Base-by-base conservation (phyloP, 2,329 filamentous ascomycete species). In the Aspergillus aculeatus region DNA sequence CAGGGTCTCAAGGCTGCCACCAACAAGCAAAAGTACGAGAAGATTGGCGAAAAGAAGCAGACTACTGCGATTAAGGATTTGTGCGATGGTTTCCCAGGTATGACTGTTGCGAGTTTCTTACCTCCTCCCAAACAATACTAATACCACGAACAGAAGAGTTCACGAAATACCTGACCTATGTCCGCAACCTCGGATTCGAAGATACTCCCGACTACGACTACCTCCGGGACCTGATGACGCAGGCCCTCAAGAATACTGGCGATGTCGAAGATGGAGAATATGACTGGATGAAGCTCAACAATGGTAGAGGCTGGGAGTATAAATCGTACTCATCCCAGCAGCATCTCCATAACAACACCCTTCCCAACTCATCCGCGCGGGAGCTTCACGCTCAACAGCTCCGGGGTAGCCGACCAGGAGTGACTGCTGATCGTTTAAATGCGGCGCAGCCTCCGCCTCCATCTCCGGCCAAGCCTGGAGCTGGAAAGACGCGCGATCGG, bases 1-100 rank as follows among this genome's bases (percentile, higher is more conserved):
- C 86, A 89, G 73, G 86, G 86, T 57, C 76, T 88, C 60, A 88
- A 88, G 76, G 86, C 86, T 69, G 86, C 86, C 16, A 89, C 86
- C 58, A 89, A 89, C 79, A 89, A 99, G 86, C 95, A 99, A 76
- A 99, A 99, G 81, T 99, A 99, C 76, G 95, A 99, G 81, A 98
- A 98, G 85, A 99, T 99, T 78, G 95, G 95, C 50, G 94, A 99
- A 83, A 98, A 99, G 89, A 99, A 99, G 83, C 95, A 98, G 81
- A 97, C 94, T 0, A 98, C 95, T 23, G 86, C 87, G 5, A 96
- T 99, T 81, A 96, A 97, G 81, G 95, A 99, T 71, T 86, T 99
- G 16, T 98, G 94, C 75, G 93, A 97, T 69, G 90, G 92, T 54
- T 98, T 96, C 79, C 94, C 95, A 66, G 85, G 85, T 87, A 81